Conservation (phyloP, 345 rosid species). For the Abelmoschus esculentus region DNA sequence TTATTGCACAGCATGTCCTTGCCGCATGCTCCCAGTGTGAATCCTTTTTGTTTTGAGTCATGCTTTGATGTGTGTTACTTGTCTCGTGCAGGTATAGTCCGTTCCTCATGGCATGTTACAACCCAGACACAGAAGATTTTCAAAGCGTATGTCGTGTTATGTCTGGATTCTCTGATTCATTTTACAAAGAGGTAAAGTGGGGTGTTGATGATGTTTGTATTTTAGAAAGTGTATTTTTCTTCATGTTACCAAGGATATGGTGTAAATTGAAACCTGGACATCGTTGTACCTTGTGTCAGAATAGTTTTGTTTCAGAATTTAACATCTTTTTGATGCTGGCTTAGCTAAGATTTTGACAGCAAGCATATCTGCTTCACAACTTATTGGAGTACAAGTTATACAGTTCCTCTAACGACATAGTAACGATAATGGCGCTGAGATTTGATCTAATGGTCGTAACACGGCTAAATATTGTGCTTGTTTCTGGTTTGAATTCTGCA, state of each 20-base stretch:
- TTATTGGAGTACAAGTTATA: background rate
- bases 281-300: background rate
- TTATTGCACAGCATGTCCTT: background rate
- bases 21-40: background rate
- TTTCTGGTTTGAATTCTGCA: background rate
- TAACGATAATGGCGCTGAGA: background rate
- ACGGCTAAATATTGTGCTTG: background rate
- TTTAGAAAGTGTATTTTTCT: conserved; percentile 7
- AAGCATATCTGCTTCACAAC: background rate
- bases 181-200: conserved; percentile 60
- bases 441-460: background rate
- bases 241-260: conserved; percentile 4
- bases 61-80: background rate
- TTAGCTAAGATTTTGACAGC: background rate
- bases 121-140: conserved; percentile 71
- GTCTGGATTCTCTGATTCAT: conserved; percentile 87
- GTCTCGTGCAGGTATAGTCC: conserved; percentile 69
- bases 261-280: background rate
- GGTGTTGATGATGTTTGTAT: background rate
- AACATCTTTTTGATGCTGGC: background rate
- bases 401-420: background rate
- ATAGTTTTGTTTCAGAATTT: background rate
- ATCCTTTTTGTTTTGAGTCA: background rate
- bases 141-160: conserved; percentile 87
- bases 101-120: conserved; percentile 86